Evolutionary conservation across 345 rosid genomes (phyloP), one percentile per base, ranked within the genome.

Genomic region (Salix arbutifolia): DNA sequence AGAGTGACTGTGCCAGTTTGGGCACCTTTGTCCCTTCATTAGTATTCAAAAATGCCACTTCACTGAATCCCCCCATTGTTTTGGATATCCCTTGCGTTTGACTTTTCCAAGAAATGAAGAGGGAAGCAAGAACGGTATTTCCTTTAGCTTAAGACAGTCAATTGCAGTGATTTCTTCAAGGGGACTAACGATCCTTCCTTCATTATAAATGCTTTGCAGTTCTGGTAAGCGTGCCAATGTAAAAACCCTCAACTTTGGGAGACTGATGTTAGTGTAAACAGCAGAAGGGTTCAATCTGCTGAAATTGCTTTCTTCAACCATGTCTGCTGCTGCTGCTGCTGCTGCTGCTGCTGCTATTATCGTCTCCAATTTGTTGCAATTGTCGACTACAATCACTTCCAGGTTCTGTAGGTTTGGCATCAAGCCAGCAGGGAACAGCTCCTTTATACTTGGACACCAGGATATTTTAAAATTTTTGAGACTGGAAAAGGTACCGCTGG

Each of bases 251-350:
- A 81, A 50, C 33, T 77, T 74, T 3, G 77, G 77, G 23, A 80
- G 77, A 64, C 23, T 6, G 69, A 44, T 35, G 12, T 25, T 5
- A 48, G 2, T 31, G 44, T 23, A 4, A 44, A 0, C 48, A 12
- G 48, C 52, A 46, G 52, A 46, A 46, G 17, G 16, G 13, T 11
- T 25, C 4, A 25, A 46, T 25, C 11, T 0, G 6, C 53, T n/a
- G 10, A 42, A 44, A 42, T 11, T 26, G 12, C 14, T 8, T 67
- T 26, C 11, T 16, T 53, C 42, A 13, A 35, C 37, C 11, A n/a
- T 23, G 75, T n/a, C 23, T 78, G 37, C 68, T 82, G 44, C 70
- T 79, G 77, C 77, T 72, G 77, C 23, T 78, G 37, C 68, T 82
- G 44, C 70, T 79, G 77, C 77, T 72, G 77, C 19, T 53, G 67